phyloP scores from a whole-genome alignment of 1,284 basidiomycete species.

The Sporisorium iseilematis-ciliati region DNA sequence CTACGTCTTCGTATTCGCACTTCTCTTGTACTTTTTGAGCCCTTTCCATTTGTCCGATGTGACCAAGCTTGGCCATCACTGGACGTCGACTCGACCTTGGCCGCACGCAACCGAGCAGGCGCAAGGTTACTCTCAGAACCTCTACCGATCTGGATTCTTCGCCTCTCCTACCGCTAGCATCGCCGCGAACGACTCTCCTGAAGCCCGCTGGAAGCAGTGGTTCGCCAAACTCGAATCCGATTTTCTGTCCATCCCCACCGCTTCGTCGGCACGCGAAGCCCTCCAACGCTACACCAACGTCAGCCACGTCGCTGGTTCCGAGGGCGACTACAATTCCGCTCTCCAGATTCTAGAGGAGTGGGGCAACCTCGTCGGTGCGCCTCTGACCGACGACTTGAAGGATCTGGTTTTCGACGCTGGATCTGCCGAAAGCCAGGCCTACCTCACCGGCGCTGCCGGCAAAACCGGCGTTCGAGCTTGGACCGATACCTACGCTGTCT shows the following conservation, averaged over 20 bases:
- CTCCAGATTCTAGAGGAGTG: conserved; percentile 58
- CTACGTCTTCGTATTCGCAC: not conserved
- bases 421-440: conserved; percentile 45
- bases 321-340: conserved; percentile 55
- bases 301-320: conserved; percentile 59
- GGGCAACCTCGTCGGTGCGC: conserved; percentile 57
- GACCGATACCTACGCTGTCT: conserved; percentile 67
- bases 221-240: conserved; percentile 42
- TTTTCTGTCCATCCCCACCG: conserved; percentile 48
- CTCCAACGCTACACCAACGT: conserved; percentile 58
- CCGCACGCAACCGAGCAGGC: conserved; percentile 10
- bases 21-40: not conserved
- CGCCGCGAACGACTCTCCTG: conserved; percentile 8
- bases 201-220: conserved; percentile 35
- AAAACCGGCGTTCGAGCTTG: conserved; percentile 55
- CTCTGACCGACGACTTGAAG: conserved; percentile 41
- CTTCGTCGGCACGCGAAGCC: conserved; percentile 45
- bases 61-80: not conserved
- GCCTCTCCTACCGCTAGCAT: not conserved
- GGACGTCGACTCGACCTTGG: conserved; percentile 1
- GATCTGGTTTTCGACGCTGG: conserved; percentile 65
- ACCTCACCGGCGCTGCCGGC: conserved; percentile 37
- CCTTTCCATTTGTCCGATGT: not conserved
- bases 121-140: conserved; percentile 22
- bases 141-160: conserved; percentile 15